Conservation (phyloP, 345 rosid genomes). For the Cardamine chenopodiifolia region DNA sequence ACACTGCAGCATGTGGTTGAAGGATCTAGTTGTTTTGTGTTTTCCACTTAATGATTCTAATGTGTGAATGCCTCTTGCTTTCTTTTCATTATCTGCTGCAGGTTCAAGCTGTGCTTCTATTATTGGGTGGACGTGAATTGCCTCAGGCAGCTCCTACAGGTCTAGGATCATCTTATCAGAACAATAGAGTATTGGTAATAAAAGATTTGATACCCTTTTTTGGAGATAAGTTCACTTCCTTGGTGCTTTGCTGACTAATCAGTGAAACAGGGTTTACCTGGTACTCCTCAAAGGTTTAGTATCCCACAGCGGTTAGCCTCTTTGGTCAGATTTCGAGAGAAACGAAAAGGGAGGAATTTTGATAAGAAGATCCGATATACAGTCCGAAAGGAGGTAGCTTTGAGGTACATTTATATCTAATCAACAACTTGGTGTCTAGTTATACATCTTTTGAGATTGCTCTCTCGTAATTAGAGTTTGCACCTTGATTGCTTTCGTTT, state of each 20-base stretch:
- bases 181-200: constrained; percentile 41
- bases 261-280: constrained; percentile 50
- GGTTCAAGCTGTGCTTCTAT: constrained; percentile 70
- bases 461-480: neutral
- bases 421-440: constrained; percentile 9
- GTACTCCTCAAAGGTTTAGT: constrained; percentile 60
- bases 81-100: constrained; percentile 25
- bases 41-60: constrained; percentile 5
- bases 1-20: constrained; percentile 9
- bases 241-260: constrained; percentile 31
- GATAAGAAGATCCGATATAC: constrained; percentile 73
- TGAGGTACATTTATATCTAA: constrained; percentile 47
- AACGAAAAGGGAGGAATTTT: constrained; percentile 65
- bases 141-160: constrained; percentile 47
- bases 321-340: constrained; percentile 62
- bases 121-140: constrained; percentile 63
- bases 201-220: neutral
- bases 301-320: constrained; percentile 68
- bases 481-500: constrained; percentile 19
- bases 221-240: neutral
- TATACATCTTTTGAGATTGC: constrained; percentile 13
- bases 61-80: neutral
- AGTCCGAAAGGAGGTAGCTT: constrained; percentile 70
- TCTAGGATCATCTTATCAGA: constrained; percentile 44
- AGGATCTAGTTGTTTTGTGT: constrained; percentile 5